Evolutionary conservation across 805 yeast genomes (phyloP), one percentile per base, ranked within the genome.

Genomic region (Wickerhamiella parazyma): DNA sequence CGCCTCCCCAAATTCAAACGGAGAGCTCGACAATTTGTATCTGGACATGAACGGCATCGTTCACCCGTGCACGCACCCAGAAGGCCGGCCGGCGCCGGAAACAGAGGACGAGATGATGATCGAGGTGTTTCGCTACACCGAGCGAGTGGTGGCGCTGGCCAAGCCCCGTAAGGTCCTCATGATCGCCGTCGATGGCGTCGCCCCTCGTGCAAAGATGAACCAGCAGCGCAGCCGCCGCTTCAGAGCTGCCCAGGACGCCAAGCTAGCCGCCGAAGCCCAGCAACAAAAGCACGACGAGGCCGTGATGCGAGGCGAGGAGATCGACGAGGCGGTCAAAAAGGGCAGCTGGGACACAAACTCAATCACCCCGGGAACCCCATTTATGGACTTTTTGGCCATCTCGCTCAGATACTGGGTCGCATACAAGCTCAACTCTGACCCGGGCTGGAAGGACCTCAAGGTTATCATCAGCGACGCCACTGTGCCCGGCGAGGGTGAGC

Each of bases 401-500:
- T 79, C 91, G 4, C 66, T 91, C 49, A 68, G 91, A 48, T 91
- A 85, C 60, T 91, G 96, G 94, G 84, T 83, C 6, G 84, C 94
- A 3, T 84, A 81, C 61, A 91, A 91, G 59, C 67, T 91, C 29
- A 71, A 85, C 29, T 72, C 72, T 8, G 98, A 91, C 57, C 94
- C 95, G 1, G 95, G 93, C 26, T 91, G 98, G 98, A 78, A 78
- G 36, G 71, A 79, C 47, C 64, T 89, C 38, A 91, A 91, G 61
- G 86, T 91, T 5, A 81, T 91, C 19, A 79, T 91, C 37, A 80
- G 94, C 55, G 99, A 89, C 59, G 94, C 95, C 24, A 78, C 94
- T 0, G 97, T 89, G 11, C 98, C 99, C 1, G 99, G 99, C 49
- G 99, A 91, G 70, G 99, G 99, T 59, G 99, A 91, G 62, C 99